A percentile compares a stretch with the other conserved stretches of the same genome.
Conservation (phyloP, 2,329 filamentous ascomycete species). For the Ceratocystis eucalypticola region DNA sequence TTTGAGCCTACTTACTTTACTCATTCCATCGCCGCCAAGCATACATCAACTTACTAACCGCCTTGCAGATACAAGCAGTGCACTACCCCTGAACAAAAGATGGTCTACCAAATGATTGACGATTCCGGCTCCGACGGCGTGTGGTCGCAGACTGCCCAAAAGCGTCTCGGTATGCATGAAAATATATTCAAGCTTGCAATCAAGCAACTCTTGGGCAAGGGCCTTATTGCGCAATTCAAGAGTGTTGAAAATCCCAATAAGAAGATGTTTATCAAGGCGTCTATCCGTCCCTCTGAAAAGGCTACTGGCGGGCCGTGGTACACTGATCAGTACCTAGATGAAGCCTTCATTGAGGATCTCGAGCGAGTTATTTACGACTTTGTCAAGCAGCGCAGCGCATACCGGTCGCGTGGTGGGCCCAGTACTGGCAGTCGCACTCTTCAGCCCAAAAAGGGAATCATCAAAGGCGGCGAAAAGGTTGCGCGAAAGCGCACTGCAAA, state of each 20-base stretch:
- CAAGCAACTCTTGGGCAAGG: slow-evolving; percentile 69
- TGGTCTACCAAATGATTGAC: slow-evolving; percentile 84
- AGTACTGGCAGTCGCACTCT: slow-evolving; percentile 28
- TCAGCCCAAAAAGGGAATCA: slow-evolving; percentile 42
- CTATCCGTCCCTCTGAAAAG: slow-evolving; percentile 72
- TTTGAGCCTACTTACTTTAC: neutral
- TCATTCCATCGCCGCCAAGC: neutral
- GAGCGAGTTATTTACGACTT: slow-evolving; percentile 60
- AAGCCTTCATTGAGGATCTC: slow-evolving; percentile 70
- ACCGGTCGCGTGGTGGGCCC: slow-evolving; percentile 33
- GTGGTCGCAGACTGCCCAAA: slow-evolving; percentile 78
- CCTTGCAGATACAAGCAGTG: slow-evolving; percentile 43
- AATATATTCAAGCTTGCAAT: slow-evolving; percentile 67
- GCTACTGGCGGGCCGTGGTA: slow-evolving; percentile 93
- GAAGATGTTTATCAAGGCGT: slow-evolving; percentile 91
- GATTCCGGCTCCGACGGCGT: slow-evolving; percentile 72
- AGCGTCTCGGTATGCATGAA: slow-evolving; percentile 69
- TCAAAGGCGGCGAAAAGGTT: slow-evolving; percentile 36
- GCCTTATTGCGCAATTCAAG: slow-evolving; percentile 77
- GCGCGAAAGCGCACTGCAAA: slow-evolving; percentile 34
- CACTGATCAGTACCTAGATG: slow-evolving; percentile 78
- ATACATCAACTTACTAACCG: neutral
- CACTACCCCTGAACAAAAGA: slow-evolving; percentile 57
- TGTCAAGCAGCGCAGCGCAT: slow-evolving; percentile 59
- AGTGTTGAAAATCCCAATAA: slow-evolving; percentile 81